Evolutionary conservation across 306 rosid species (phyloP), one percentile per base, ranked within the genome.

Genomic region (Mucuna pruriens): DNA sequence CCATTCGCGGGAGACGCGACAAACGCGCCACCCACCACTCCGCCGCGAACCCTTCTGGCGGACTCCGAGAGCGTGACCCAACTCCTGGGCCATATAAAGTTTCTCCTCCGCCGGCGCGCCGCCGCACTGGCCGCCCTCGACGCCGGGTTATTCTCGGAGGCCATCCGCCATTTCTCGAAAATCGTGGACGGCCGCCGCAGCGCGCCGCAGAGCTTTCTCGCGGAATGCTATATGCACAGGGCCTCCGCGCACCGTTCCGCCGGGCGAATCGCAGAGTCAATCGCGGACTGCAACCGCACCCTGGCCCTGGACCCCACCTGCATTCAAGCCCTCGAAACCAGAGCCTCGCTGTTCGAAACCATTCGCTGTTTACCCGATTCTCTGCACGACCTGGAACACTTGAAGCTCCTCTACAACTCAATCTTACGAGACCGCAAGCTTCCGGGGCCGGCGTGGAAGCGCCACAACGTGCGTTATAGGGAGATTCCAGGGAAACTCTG

Each of bases 61-160:
- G 97, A 89, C 16, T 83, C 91, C 0, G 99, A 96, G 40, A 89
- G 78, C 0, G 82, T 93, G 0, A 75, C 85, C 40, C 90, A 92
- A 16, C 91, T 93, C 22, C 94, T 96, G 75, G 79, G 85, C 84
- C 97, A 96, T 74, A 90, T 93, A 46, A 96, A 96, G 84, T 93
- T 93, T 71, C 94, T 92, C 51, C 82, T 90, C 62, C 94, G 98
- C 33, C 96, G 98, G 0, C 90, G 94, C 4, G 83, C 97, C 0
- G 97, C 99, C 0, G 99, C 99, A 0, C 83, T 96, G 0, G 98
- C 99, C 0, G 97, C 99, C 61, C 94, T 92, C 0, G 94, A 93
- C 1, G 97, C 98, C 0, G 94, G 98, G 20, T 89, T 94, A 0
- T 84, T 90, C 85, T 79, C 98, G 0, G 99, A 96, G 80, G 95